Percentiles rank a stretch among this genome's conserved stretches.
These are phyloP conservation scores for Blastocystis sp. DNA, from an alignment of 352 stramenopile species.

Conservation along the genomic window DNA sequence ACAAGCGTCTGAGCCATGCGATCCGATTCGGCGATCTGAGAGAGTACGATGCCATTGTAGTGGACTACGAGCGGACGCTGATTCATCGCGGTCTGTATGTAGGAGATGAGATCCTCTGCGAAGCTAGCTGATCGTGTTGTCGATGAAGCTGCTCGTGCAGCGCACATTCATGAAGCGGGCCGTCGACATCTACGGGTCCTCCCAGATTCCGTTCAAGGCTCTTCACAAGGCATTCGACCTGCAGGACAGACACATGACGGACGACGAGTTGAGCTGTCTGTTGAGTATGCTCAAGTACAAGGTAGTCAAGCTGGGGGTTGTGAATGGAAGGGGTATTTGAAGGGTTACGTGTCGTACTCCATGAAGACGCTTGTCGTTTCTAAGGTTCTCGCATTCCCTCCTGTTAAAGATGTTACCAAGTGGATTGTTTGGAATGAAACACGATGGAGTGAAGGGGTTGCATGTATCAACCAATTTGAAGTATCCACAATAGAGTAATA, in stretches of 20 bases:
- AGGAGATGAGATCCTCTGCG: background rate
- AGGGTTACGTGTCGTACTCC: background rate
- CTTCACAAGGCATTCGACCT: background rate
- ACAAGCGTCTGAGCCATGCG: background rate
- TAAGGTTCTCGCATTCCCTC: background rate
- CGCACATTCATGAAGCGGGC: background rate
- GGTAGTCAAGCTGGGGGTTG: background rate
- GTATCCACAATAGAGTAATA: too few species aligned
- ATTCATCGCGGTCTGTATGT: background rate
- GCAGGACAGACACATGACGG: background rate
- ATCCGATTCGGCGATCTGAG: background rate
- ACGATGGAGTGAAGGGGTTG: background rate
- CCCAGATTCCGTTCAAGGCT: background rate
- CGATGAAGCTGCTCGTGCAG: background rate
- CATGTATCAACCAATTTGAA: too few species aligned
- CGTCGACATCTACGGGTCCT: background rate
- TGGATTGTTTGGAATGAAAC: background rate
- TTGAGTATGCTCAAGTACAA: conserved; percentile 11
- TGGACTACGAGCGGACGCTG: background rate
- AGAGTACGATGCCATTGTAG: background rate
- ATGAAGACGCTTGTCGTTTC: background rate
- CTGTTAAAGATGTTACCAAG: background rate
- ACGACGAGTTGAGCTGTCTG: background rate
- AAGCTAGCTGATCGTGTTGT: background rate
- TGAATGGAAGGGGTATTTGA: conserved; percentile 5